These are phyloP conservation scores for Linderina pennispora DNA, from an alignment of 192 early-diverging fungal species.

Conservation along the genomic window DNA sequence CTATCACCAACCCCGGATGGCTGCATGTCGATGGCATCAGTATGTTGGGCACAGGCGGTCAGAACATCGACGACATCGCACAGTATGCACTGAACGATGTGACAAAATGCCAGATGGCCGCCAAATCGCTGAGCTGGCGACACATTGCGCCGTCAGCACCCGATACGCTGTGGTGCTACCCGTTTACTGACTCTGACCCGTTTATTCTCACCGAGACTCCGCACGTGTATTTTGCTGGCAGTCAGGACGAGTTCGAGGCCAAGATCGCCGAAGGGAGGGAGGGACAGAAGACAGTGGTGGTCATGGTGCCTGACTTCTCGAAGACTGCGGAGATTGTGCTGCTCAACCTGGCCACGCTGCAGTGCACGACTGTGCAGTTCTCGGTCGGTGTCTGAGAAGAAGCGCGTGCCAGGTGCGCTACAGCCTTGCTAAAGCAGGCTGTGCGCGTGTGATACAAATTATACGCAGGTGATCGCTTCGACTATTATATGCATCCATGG, in stretches of 20 bases:
- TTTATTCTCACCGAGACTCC: constrained; percentile 72
- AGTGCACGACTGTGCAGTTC: constrained; percentile 16
- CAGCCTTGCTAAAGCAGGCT: too few species aligned
- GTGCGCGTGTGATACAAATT: too few species aligned
- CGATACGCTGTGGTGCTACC: constrained; percentile 94
- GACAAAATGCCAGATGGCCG: constrained; percentile 64
- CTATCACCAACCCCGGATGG: constrained; percentile 78
- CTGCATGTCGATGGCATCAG: constrained; percentile 57
- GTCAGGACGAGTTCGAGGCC: constrained; percentile 70
- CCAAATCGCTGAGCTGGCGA: constrained; percentile 67
- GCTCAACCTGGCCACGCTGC: constrained; percentile 71
- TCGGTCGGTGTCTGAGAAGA: background rate
- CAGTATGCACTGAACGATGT: constrained; percentile 50
- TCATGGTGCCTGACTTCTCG: constrained; percentile 74
- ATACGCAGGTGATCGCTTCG: too few species aligned
- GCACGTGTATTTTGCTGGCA: constrained; percentile 87
- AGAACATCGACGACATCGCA: constrained; percentile 82
- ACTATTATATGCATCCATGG: too few species aligned
- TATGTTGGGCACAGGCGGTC: constrained; percentile 78
- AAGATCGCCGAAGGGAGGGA: constrained; percentile 46
- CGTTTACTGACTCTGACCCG: constrained; percentile 81
- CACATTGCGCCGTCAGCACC: constrained; percentile 92
- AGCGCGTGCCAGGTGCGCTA: too few species aligned
- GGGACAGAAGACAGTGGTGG: constrained; percentile 56
- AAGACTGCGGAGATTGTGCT: constrained; percentile 63